Percentiles rank a stretch among this genome's conserved stretches.
phyloP scores from a whole-genome alignment of 2,329 filamentous ascomycete species.

The Penicillium sp. region DNA sequence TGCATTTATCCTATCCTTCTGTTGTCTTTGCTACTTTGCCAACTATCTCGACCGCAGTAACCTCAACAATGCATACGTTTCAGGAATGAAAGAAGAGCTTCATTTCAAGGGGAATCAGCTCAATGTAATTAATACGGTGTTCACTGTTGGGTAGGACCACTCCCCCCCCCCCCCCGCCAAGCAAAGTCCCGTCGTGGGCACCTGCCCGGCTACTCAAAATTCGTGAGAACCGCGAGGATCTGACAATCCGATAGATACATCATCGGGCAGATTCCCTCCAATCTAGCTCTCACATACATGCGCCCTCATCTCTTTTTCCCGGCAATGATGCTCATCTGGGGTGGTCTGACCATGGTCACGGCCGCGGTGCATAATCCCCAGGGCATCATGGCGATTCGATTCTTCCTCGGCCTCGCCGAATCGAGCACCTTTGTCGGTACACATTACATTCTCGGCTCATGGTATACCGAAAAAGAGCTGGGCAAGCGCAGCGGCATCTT shows the following conservation, averaged over 20 bases:
- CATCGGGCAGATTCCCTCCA: slow-evolving; percentile 21
- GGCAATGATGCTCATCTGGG: slow-evolving; percentile 28
- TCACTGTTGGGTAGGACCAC: slow-evolving; percentile 16
- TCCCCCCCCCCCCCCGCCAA: too few species aligned
- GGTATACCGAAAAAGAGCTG: slow-evolving; percentile 40
- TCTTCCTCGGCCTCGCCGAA: slow-evolving; percentile 33
- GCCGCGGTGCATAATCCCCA: slow-evolving; percentile 25
- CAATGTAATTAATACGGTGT: slow-evolving; percentile 22
- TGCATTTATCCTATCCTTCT: slow-evolving; percentile 43
- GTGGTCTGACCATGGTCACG: slow-evolving; percentile 28
- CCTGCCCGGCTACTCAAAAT: too few species aligned
- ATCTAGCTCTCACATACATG: slow-evolving; percentile 23
- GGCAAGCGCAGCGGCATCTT: slow-evolving; percentile 35
- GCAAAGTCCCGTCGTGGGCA: too few species aligned
- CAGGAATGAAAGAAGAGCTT: slow-evolving; percentile 31
- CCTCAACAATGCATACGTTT: slow-evolving; percentile 45
- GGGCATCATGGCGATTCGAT: slow-evolving; percentile 33
- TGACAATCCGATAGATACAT: slow-evolving; percentile 10
- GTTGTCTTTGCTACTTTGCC: slow-evolving; percentile 45
- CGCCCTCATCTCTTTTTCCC: slow-evolving; percentile 25
- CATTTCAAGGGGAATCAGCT: slow-evolving; percentile 27
- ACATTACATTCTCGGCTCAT: slow-evolving; percentile 38
- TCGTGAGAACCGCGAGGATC: background rate
- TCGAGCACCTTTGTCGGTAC: slow-evolving; percentile 30
- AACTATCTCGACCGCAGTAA: slow-evolving; percentile 46